Conservation (phyloP, 2,329 filamentous ascomycete species). For the Arthrobotrys musiformis region DNA sequence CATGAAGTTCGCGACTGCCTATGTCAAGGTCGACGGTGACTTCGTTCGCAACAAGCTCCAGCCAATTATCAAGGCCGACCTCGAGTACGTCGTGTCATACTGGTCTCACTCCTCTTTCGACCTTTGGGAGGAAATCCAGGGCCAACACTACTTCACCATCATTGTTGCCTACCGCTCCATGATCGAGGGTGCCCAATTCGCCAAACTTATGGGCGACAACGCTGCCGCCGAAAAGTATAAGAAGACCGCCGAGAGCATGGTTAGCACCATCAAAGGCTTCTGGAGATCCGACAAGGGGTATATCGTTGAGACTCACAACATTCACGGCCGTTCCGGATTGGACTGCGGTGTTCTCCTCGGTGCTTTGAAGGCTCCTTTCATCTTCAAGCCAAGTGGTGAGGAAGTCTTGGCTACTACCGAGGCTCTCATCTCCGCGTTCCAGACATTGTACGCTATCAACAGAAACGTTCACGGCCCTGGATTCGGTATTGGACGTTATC, state of each 20-base stretch:
- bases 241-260: slow-evolving; percentile 73
- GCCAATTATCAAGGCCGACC: slow-evolving; percentile 64
- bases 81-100: slow-evolving; percentile 64
- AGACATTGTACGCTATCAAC: slow-evolving; percentile 76
- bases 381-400: slow-evolving; percentile 81
- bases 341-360: slow-evolving; percentile 77
- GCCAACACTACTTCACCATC: slow-evolving; percentile 79
- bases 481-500: slow-evolving; percentile 75
- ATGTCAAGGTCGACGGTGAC: slow-evolving; percentile 61
- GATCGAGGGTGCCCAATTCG: slow-evolving; percentile 72
- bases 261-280: slow-evolving; percentile 79
- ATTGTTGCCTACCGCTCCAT: slow-evolving; percentile 74
- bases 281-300: slow-evolving; percentile 73
- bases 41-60: slow-evolving; percentile 61
- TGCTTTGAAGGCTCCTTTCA: slow-evolving; percentile 75
- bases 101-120: slow-evolving; percentile 65
- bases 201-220: slow-evolving; percentile 71
- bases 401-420: slow-evolving; percentile 79
- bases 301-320: slow-evolving; percentile 76
- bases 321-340: slow-evolving; percentile 71
- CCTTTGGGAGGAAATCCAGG: slow-evolving; percentile 65
- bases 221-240: slow-evolving; percentile 68
- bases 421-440: slow-evolving; percentile 78
- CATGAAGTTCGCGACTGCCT: slow-evolving; percentile 63
- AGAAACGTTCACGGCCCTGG: slow-evolving; percentile 68